These are phyloP conservation scores for Ogataea kodamae DNA, from an alignment of 805 yeast species.

Conservation along the genomic window DNA sequence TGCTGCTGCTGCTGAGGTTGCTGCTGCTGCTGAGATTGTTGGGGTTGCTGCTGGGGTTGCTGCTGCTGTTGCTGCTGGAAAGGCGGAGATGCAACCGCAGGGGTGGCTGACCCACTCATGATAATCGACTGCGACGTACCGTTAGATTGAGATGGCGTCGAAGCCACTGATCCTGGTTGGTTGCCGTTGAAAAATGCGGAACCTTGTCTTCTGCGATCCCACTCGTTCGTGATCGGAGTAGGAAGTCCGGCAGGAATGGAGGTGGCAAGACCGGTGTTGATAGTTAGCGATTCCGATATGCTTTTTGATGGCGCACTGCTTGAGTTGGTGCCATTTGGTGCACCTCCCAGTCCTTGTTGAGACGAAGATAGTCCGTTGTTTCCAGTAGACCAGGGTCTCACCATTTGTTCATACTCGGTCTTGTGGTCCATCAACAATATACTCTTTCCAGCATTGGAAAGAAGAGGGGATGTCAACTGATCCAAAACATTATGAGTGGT, in stretches of 20 bases:
- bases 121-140: constrained; percentile 18
- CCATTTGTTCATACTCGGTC: constrained; percentile 45
- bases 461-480: constrained; percentile 23
- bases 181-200: constrained; percentile 46
- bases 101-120: constrained; percentile 18
- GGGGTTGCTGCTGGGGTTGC: constrained; percentile 21
- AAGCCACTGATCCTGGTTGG: constrained; percentile 5
- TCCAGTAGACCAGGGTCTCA: constrained; percentile 34
- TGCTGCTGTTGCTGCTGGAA: constrained; percentile 22
- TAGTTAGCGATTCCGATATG: constrained; percentile 23
- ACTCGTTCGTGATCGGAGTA: constrained; percentile 31
- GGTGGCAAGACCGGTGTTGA: constrained; percentile 19
- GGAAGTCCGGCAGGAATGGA: constrained; percentile 26
- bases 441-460: constrained; percentile 38
- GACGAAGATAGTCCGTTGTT: constrained; percentile 10
- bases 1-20: constrained; percentile 24
- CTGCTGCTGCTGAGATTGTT: constrained; percentile 20
- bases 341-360: constrained; percentile 6
- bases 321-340: constrained; percentile 4
- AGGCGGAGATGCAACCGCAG: constrained; percentile 24
- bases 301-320: constrained; percentile 18
- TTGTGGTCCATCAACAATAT: constrained; percentile 44
- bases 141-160: constrained; percentile 8
- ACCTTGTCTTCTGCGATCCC: constrained; percentile 53
- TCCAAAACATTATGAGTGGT: constrained; percentile 20